These are phyloP conservation scores for Pichia sp. DNA, from an alignment of 1,139 yeast genomes.

Conservation along the genomic window DNA sequence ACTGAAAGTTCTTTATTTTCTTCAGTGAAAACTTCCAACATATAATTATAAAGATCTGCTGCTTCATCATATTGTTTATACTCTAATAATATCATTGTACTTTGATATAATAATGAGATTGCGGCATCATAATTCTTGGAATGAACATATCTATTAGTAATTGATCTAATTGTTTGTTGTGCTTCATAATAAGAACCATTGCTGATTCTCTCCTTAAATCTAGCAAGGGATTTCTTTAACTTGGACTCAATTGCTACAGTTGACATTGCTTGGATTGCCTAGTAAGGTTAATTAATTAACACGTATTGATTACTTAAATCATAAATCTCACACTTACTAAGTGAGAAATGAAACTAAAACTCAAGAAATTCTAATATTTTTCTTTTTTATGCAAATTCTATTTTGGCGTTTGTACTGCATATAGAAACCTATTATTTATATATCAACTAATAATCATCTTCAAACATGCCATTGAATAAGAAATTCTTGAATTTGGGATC, in stretches of 20 bases:
- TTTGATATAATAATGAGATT: conserved; percentile 62
- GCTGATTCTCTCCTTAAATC: conserved; percentile 61
- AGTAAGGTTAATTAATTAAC: neutral
- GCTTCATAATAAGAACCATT: conserved; percentile 87
- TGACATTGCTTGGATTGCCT: neutral
- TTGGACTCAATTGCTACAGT: conserved; percentile 32
- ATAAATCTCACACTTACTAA: neutral
- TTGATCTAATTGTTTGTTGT: conserved; percentile 85
- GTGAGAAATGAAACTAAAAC: too few relatives aligned
- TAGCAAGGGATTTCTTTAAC: conserved; percentile 50
- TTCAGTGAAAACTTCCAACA: conserved; percentile 60
- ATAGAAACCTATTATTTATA: too few relatives aligned
- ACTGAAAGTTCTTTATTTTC: conserved; percentile 38
- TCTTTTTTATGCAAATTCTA: neutral
- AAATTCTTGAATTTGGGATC: neutral
- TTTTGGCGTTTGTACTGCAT: neutral
- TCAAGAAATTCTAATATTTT: neutral
- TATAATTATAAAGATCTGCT: conserved; percentile 66
- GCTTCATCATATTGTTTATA: conserved; percentile 76
- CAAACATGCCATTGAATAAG: neutral
- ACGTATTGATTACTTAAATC: neutral
- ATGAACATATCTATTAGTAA: conserved; percentile 76
- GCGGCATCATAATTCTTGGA: conserved; percentile 64
- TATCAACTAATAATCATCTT: neutral
- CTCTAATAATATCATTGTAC: conserved; percentile 59